Base-by-base conservation (phyloP, 257 asterid species). In the Ehretia macrophylla region DNA sequence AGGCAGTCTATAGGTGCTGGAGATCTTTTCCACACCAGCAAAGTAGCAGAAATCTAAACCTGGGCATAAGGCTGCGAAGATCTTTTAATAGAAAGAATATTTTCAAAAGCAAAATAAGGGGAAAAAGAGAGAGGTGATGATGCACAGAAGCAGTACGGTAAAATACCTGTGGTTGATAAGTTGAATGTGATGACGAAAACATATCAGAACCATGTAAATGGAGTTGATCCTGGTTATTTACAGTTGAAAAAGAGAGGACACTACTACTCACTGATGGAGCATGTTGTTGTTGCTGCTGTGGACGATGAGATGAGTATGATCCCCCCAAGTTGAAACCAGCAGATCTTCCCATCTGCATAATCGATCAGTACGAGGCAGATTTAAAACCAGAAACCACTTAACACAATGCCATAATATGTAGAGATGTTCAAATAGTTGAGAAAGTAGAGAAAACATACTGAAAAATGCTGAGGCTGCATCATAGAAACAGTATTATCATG, bases 401-500 rank as follows among this genome's bases (percentile, higher is more conserved):
- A 47, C 17, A 35, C 42, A 53, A 61, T 59, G 55, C 39, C 40
- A 50, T 22, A 21, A 60, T 32, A 10, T 40, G 47, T 17, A 61
- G 52, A 17, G 35, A 70, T 58, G 65, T 59, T 40, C 60, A 49
- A 47, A 14, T 11, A 14, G 62, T 70, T 37, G 21, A 49, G 5
- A 66, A 35, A 55, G 46, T 35, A 65, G 48, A 62, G 64, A n/a
- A n/a, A 70, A 53, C 87, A 78, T 73, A 93, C 99, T 56, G 96
- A 78, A 72, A 86, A 93, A 52, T 87, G 94, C 68, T 88, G 95
- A 69, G 95, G 83, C 75, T 88, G 99, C 87, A 93, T 89, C 94
- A 87, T 80, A 49, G 99, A 80, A 68, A 83, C 85, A 69, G 85
- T 68, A 72, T 62, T 79, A 46, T 86, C 97, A 61, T 86, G 97